Percentiles rank a stretch among this genome's conserved stretches.
phyloP scores from a whole-genome alignment of 192 early-diverging fungal genomes.

The Coemansia sp. region DNA sequence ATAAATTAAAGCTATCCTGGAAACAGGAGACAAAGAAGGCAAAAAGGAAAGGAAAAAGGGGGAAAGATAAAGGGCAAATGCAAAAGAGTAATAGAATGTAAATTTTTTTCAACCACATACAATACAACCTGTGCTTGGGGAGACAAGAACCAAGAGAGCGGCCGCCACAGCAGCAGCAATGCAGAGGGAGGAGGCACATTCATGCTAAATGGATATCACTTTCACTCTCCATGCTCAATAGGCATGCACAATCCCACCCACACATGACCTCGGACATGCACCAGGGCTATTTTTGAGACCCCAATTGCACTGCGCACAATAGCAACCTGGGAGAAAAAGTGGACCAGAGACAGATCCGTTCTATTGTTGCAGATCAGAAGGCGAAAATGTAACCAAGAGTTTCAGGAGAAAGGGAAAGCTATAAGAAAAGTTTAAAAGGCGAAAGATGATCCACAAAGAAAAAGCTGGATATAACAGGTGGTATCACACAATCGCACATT shows the following conservation, averaged over 20 bases:
- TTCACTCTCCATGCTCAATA: not conserved
- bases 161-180: not conserved
- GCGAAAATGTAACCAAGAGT: not conserved
- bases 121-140: too few relatives aligned
- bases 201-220: not conserved
- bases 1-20: constrained; percentile 3
- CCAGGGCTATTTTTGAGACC: not conserved
- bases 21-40: not conserved
- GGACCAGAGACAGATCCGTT: not conserved
- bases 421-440: not conserved
- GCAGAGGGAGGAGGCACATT: not conserved
- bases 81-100: not conserved
- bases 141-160: not conserved
- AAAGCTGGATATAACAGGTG: not conserved
- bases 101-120: too few relatives aligned
- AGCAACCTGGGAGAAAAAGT: not conserved
- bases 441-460: not conserved
- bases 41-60: not conserved
- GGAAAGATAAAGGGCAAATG: not conserved
- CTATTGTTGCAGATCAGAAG: not conserved
- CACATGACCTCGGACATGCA: not conserved
- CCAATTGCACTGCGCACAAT: not conserved
- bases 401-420: not conserved
- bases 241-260: not conserved
- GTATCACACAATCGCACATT: too few relatives aligned